Evolutionary conservation across 352 stramenopile species (phyloP), one percentile per base, ranked within the genome.

Genomic region (Globisporangium ultimum): DNA sequence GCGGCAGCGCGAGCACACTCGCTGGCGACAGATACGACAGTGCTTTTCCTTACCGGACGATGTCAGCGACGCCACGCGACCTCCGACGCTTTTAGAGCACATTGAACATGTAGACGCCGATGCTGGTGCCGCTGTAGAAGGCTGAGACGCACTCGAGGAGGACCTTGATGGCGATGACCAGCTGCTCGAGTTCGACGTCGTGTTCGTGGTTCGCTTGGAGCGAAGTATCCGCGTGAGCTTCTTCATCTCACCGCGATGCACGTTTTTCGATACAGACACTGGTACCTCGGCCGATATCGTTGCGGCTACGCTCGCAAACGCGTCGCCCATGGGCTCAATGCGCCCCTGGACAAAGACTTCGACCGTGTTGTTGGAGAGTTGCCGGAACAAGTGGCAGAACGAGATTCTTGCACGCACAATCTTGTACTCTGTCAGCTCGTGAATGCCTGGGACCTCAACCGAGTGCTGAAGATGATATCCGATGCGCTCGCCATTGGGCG

Each of bases 361-460:
- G 18, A 87, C 66, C 38, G 61, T 47, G 47, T 69, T 77, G 41
- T 76, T 34, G 40, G 21, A 3, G 48, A 20, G 17, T 36, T 89
- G 80, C 15, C 72, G 66, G 59, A 74, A 88, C 14, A 87, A 10
- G 2, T 47, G 66, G 53, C 75, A 86, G 38, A 80, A 58, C 12
- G 77, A 87, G 21, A 89, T 72, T 28, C 76, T 81, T 12, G 70
- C 74, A 17, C 80, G 75, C 43, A 80, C 63, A 34, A 76, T 74
- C 11, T 69, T 53, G 21, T 60, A 66, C 17, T 69, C 70, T 0
- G 64, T 53, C 0, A 76, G 67, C 18, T 61, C 46, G 24, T 55
- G 55, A 11, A 24, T 34, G 18, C 46, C 22, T 3, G 55, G 55
- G 8, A 61, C 42, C 9, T 53, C 20, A 12, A 64, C 21, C 14